Percentiles rank a stretch among this genome's conserved stretches.
phyloP scores from a whole-genome alignment of 2,329 filamentous ascomycete genomes.

The Dactylonectria macrodidyma region DNA sequence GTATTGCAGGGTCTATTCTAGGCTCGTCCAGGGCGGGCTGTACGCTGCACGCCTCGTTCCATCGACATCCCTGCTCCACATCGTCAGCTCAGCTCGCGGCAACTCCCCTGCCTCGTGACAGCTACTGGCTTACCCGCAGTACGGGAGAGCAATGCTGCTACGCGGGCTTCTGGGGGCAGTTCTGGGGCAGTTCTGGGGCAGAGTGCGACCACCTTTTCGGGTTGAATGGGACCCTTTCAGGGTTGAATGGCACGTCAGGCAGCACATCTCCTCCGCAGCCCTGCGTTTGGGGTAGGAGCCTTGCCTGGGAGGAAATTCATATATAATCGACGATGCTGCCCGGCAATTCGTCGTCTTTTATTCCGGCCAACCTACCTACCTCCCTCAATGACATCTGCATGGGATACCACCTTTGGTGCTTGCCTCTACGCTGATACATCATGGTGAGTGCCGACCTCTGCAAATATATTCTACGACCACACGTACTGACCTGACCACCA shows the following conservation, averaged over 20 bases:
- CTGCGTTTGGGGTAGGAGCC: not conserved
- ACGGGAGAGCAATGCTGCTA: constrained; percentile 2
- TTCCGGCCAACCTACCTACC: not conserved
- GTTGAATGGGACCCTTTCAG: constrained; percentile 11
- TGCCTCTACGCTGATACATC: constrained; percentile 37
- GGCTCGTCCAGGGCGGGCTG: too few relatives aligned
- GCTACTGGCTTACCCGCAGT: constrained; percentile 6
- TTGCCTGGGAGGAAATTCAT: not conserved
- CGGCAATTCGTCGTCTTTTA: constrained; percentile 3
- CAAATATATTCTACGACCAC: not conserved
- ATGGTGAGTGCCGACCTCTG: constrained; percentile 41
- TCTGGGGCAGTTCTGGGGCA: not conserved
- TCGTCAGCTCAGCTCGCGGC: constrained; percentile 34
- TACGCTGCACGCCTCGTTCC: too few relatives aligned
- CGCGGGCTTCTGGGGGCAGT: not conserved
- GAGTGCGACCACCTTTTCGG: constrained; percentile 15
- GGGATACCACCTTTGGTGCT: constrained; percentile 20
- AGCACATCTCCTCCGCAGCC: constrained; percentile 17
- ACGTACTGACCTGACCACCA: constrained; percentile 6
- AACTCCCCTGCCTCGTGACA: constrained; percentile 35
- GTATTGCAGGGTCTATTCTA: too few relatives aligned
- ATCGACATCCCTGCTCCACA: constrained; percentile 16
- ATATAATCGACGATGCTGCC: constrained; percentile 25
- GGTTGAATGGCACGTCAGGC: constrained; percentile 26
- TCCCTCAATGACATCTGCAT: constrained; percentile 36